Evolutionary conservation across 2,329 filamentous ascomycete species (phyloP), one percentile per base, ranked within the genome.

Genomic region (Apiospora saccharicola): DNA sequence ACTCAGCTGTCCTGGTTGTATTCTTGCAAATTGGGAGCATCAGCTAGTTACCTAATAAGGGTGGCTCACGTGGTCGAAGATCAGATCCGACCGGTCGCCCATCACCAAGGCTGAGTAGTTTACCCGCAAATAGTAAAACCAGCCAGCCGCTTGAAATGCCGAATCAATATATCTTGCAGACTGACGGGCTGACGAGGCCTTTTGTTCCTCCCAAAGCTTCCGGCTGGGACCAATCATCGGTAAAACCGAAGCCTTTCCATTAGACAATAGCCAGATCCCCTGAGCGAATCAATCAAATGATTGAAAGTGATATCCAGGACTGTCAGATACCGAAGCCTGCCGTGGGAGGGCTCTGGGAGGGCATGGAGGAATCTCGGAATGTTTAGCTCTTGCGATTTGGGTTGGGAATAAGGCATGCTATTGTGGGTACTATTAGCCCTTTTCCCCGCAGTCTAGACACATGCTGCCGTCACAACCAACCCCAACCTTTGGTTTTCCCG

Each of bases 1-100:
- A 75, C 67, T 71, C 75, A 16, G 72, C 74, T 13, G 72, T 75
- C 16, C 70, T 76, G 34, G 73, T 75, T 71, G 73, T 76, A 12
- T 75, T 75, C 69, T 43, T 76, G 34, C 72, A 74, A 34, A 51
- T 74, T 19, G 73, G 73, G 22, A 26, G 8, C n/a, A 68, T 41
- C 26, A 10, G 26, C 51, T 34, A 34, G 26, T 34, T 30, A 41
- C 26, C 14, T 19, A 8, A 57, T 34, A 41, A 41, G 37, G 51
- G 14, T 16, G 26, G 5, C 22, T 49, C 22, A n/a, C 46, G 53
- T 61, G 53, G 53, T 12, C 53, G 34, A 41, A 10, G n/a, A 22
- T 37, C 6, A 22, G 4, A 61, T 41, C 7, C 7, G 53, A 19
- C 53, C 26, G 26, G 13, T 7, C 53, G 26, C 53, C 53, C 34